Conservation (phyloP, 2,329 filamentous ascomycete genomes). For the Penicillium sp. region DNA sequence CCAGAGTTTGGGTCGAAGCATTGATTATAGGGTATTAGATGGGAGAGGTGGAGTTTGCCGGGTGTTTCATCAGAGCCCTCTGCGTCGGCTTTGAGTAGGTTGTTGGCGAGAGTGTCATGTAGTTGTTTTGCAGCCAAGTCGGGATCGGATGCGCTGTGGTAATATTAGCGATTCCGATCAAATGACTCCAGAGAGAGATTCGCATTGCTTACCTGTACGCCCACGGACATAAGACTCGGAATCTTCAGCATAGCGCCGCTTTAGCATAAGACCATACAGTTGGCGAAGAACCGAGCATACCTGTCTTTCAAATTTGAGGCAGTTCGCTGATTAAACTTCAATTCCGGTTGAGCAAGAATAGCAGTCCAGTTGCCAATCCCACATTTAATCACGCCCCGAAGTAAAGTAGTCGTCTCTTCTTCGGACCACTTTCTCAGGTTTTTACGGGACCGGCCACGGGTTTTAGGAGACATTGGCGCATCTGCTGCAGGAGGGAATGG, state of each 20-base stretch:
- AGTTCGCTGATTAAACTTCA: slow-evolving; percentile 57
- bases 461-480: slow-evolving; percentile 32
- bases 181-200: background rate
- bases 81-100: slow-evolving; percentile 31
- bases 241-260: slow-evolving; percentile 33
- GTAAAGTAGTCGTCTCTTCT: slow-evolving; percentile 58
- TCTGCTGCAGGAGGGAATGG: slow-evolving; percentile 13
- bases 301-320: slow-evolving; percentile 63
- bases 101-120: slow-evolving; percentile 36
- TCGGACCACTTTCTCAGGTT: slow-evolving; percentile 57
- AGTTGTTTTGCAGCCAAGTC: slow-evolving; percentile 38
- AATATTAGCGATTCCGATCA: background rate
- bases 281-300: slow-evolving; percentile 25
- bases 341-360: slow-evolving; percentile 57
- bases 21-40: slow-evolving; percentile 20
- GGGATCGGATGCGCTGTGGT: slow-evolving; percentile 31
- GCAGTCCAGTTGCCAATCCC: slow-evolving; percentile 65
- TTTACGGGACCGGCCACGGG: slow-evolving; percentile 45
- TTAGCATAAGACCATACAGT: slow-evolving; percentile 14
- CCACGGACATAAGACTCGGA: slow-evolving; percentile 55
- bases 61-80: slow-evolving; percentile 21
- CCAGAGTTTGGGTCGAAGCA: slow-evolving; percentile 14
- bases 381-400: slow-evolving; percentile 58
- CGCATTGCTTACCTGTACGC: slow-evolving; percentile 36
- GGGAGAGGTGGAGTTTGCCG: slow-evolving; percentile 27